Conservation (phyloP, 441 rosid species). For the Erodium chrysanthum region DNA sequence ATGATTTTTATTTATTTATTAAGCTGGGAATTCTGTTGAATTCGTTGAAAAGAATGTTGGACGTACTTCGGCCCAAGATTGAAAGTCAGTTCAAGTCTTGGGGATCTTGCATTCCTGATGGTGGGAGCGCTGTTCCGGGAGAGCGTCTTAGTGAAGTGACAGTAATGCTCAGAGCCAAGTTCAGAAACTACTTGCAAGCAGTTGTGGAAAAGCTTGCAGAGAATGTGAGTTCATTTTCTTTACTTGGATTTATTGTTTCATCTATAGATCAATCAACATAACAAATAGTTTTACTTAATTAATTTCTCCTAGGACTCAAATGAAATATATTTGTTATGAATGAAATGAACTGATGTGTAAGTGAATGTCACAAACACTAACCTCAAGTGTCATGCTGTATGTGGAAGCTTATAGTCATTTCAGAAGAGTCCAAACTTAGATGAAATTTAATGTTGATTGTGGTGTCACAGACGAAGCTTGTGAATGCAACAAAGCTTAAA, state of each 20-base stretch:
- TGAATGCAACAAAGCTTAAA: constrained; percentile 67
- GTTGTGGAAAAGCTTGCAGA: constrained; percentile 83
- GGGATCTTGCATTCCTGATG: constrained; percentile 58
- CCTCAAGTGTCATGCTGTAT: too few relatives aligned
- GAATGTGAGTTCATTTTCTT: constrained; percentile 55
- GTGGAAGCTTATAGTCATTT: too few relatives aligned
- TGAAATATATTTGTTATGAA: too few relatives aligned
- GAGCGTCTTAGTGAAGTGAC: constrained; percentile 91
- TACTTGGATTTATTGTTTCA: not conserved
- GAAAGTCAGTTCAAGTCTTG: constrained; percentile 63
- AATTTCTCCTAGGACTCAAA: too few relatives aligned
- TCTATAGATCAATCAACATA: not conserved
- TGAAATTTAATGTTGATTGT: not conserved
- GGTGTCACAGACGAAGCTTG: constrained; percentile 54
- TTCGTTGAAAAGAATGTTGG: constrained; percentile 81
- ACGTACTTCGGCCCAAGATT: constrained; percentile 48
- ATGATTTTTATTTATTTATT: not conserved
- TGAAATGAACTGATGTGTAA: too few relatives aligned
- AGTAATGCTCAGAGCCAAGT: constrained; percentile 88
- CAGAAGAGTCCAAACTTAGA: too few relatives aligned
- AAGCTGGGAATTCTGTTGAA: constrained; percentile 74
- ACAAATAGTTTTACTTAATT: too few relatives aligned
- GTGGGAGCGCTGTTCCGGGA: constrained; percentile 72
- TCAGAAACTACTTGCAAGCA: constrained; percentile 79
- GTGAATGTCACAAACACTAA: too few relatives aligned